Base-by-base conservation (phyloP, 2,329 filamentous ascomycete genomes). In the Fusarium tricinctum region DNA sequence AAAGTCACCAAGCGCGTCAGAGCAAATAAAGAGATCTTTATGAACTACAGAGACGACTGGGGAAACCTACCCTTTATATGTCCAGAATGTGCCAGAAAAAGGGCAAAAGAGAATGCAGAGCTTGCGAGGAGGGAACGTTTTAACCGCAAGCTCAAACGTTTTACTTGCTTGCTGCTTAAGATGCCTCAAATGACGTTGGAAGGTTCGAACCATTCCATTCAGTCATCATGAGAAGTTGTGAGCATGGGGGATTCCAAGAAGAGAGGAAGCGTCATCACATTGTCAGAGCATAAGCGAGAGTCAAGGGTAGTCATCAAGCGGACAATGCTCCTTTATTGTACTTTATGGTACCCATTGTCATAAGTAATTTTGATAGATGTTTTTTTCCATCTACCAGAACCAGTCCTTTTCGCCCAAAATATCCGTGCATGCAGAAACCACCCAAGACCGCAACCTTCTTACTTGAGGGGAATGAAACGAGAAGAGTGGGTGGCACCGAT, bases 401-500 rank as follows among this genome's bases (percentile, higher is more conserved):
- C 83, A 81, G 80, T 82, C 81, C 84, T 82, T 85, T 86, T 86
- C 84, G 84, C 85, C 84, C 78, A 63, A 83, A 82, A 78, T 79
- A 77, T 83, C 84, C 84, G 81, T 85, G 82, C 86, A 86, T 86
- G 84, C 84, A 85, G 81, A 81, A 83, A 84, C 81, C 82, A 81
- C 82, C 81, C 79, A 67, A 80, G 79, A 81, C 81, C 79, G 78
- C 79, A 80, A 78, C 80, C 85, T 88, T 96, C 86, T 90, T 97
- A 98, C 90, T 99, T 99, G 85, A 99, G 92, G 85, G 96, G 96
- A 89, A 99, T 99, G 92, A 99, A 99, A 91, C 96, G 94, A 85
- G 96, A 99, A 88, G 95, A 98, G 92, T 99, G 94, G 78, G 96
- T 99, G 81, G 96, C 96, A 97, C 96, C 96, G 81, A 99, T 99